phyloP scores from a whole-genome alignment of 2,329 filamentous ascomycete genomes.

The Colletotrichum sp. region DNA sequence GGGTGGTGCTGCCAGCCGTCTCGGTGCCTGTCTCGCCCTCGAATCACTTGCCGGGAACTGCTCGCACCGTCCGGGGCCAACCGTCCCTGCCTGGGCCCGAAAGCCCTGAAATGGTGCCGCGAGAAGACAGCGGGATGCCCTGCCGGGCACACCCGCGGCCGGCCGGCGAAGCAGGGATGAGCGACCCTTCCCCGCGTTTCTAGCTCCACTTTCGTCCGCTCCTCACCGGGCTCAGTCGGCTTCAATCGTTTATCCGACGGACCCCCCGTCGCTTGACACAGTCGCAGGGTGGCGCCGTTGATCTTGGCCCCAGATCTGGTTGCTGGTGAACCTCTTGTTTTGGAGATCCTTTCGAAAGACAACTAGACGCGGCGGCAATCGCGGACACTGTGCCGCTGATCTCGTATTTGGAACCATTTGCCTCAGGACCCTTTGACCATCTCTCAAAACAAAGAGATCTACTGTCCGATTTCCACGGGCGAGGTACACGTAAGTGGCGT shows the following conservation, averaged over 20 bases:
- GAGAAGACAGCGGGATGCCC: not conserved
- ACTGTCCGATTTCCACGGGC: not conserved
- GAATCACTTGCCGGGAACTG: not conserved
- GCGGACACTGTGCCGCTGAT: not conserved
- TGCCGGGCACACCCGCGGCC: not conserved
- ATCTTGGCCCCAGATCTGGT: not conserved
- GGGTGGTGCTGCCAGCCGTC: not conserved
- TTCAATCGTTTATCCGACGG: not conserved
- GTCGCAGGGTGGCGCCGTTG: not conserved
- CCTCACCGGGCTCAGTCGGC: not conserved
- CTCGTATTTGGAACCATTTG: not conserved
- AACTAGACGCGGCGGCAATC: not conserved
- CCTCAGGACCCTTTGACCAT: not conserved
- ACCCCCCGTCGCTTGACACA: not conserved
- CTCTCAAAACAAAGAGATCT: not conserved
- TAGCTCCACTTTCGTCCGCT: not conserved
- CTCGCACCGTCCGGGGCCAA: not conserved
- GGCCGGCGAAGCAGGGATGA: not conserved
- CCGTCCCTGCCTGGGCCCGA: not conserved
- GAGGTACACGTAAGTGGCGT: not conserved
- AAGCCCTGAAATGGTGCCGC: not conserved
- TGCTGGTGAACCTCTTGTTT: not conserved
- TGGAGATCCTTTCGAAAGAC: not conserved
- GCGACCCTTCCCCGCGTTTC: constrained; percentile 1
- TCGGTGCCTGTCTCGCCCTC: not conserved